Base-by-base conservation (phyloP, 805 yeast species). In the Teunomyces kruisii region DNA sequence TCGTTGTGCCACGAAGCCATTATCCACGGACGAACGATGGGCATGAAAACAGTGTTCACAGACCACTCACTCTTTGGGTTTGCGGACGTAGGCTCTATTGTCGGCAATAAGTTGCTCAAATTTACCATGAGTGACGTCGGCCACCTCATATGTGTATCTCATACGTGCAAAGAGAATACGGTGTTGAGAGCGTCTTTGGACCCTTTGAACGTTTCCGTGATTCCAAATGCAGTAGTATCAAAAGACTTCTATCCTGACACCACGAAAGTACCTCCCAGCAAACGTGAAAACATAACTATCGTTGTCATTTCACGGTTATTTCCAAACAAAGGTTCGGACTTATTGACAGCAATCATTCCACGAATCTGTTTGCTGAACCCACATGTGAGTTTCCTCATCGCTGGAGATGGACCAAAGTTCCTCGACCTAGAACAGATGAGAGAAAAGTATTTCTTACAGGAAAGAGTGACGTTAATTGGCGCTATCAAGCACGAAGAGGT, bases 51-150 rank as follows among this genome's bases (percentile, higher is more conserved):
- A 0, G 92, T 92, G 0, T 85, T 94, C 53, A 94, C 99, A 0
- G 99, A 94, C 61, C 99, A 94, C 61, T 92, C 98, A 0, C 68
- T 94, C 28, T 92, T 90, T 69, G 99, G 98, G 1, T 94, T 94
- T 68, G 87, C 94, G 1, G 91, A 86, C 54, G 80, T 90, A 2
- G 85, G 85, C 4, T 79, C 91, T 5, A 88, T 92, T 27, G 66
- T 90, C 52, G 96, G 95, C 13, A 94, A 94, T 64, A 94, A 94
- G 64, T 65, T 87, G 4, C 68, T 94, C 50, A 86, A 86, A 55
- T 94, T 90, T 67, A 81, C 96, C 0, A 65, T 89, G 45, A 84
- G 86, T 32, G 96, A 89, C 56, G 82, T 90, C 4, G 96, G 96
- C 47, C 92, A 92, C 61, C 89, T 88, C 38, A 92, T 94, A n/a